Base-by-base conservation (phyloP, 495 filamentous ascomycete species). In the Lepidopterella palustris region DNA sequence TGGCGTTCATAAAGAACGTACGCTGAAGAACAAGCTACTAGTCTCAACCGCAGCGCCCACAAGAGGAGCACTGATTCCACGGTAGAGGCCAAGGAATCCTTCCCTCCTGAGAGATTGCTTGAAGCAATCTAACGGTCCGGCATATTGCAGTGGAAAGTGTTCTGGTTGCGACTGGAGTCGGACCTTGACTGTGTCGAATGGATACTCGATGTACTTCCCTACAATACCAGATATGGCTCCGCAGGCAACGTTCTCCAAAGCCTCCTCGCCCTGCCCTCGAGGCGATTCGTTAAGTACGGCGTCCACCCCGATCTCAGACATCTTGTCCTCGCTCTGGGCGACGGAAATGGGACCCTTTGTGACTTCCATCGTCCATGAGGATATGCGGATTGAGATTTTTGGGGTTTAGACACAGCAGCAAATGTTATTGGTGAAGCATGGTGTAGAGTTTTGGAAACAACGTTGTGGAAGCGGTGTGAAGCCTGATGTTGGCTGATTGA, bases 151-250 rank as follows among this genome's bases (percentile, higher is more conserved):
- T 26, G 92, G 90, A 0, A 87, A 79, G 59, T 87, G 82, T 67
- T 90, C 86, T 6, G 90, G 89, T 71, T 97, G 93, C 3, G 86
- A 86, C 70, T 90, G 87, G 4, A 90, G 75, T 24, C 84, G 81
- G 45, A 88, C 93, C 78, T 99, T 99, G 65, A 99, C 86, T 0
- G 95, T 99, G 76, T 99, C 95, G 73, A 97, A 97, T 28, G 95
- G 95, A 71, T 95, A 99, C 68, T 99, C 95, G 67, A 99, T 89
- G 62, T 89, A 83, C 77, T 99, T 99, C 60, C 93, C 95, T 23
- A 88, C 87, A 57, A 93, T 85, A 59, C 95, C 95, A 40, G 92
- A 92, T 24, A 84, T 72, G 25, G 68, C 69, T 26, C 73, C 73
- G 59, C 71, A 76, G 11, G 64, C 59, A 31, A 76, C 68, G 45